Base-by-base conservation (phyloP, 495 filamentous ascomycete genomes). In the Neurospora cerealis region DNA sequence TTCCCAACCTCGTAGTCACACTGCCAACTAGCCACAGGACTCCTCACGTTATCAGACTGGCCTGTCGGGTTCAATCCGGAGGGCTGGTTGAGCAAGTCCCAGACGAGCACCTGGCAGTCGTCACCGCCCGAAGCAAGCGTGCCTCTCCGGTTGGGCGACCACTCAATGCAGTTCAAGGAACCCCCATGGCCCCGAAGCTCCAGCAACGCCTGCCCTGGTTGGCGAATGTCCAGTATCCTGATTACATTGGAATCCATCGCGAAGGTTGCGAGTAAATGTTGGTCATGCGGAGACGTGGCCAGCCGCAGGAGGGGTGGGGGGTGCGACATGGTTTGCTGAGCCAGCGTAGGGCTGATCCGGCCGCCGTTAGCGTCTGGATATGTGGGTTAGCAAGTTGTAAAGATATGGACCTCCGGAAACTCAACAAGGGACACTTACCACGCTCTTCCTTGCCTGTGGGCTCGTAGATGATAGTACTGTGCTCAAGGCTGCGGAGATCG, bases 381-480 rank as follows among this genome's bases (percentile, higher is more conserved):
- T 13, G 9, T 24, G n/a, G 11, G 75, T 83, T 77, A 83, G 77
- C 32, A 41, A 38, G 4, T 37, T 69, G 36, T 39, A 46, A 4
- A 9, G 19, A 34, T 60, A 15, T 10, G 1, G 24, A n/a, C 7
- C 38, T 17, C 5, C 9, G 9, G n/a, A 15, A 24, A 24, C 37
- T n/a, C 36, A 19, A 38, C 8, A 3, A 3, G n/a, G 6, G 44
- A 39, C 9, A 74, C 83, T 74, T 86, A 95, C 93, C 87, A 84
- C 93, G 92, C 46, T 96, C 95, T 70, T 90, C 90, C 82, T 95
- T 97, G 71, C 93, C 91, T 4, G 93, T 93, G 13, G 96, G 96
- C 80, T 99, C 96, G 79, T 99, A 99, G 75, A 99, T 99, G 77
- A 99, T 99, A 70, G 96, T 99, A 75, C 93, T 97, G 81, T 99